A percentile compares a stretch with the other conserved stretches of the same genome.
phyloP scores from a whole-genome alignment of 208 protist genomes.

The Trypanosoma cruzi region DNA sequence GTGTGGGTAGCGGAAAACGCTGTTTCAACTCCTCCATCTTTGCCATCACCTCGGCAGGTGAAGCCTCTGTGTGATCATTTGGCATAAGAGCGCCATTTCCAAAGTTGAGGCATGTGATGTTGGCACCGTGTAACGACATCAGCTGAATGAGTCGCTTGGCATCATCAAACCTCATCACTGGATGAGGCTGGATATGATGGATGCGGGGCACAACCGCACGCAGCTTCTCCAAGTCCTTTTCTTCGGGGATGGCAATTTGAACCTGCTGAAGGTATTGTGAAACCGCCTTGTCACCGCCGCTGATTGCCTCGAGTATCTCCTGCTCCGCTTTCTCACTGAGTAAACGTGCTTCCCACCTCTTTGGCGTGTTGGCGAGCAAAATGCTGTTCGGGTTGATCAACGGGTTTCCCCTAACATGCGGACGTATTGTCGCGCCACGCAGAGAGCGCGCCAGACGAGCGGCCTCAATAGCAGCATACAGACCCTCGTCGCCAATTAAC shows the following conservation, averaged over 20 bases:
- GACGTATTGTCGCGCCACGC: conserved; percentile 63
- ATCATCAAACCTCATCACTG: conserved; percentile 63
- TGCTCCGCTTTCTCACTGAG: conserved; percentile 6
- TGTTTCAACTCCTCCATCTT: conserved; percentile 50
- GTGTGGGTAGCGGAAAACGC: conserved; percentile 66
- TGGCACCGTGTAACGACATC: conserved; percentile 32
- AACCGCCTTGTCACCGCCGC: conserved; percentile 23
- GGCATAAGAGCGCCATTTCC: conserved; percentile 38
- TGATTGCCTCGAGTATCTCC: conserved; percentile 18
- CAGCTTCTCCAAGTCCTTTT: conserved; percentile 35
- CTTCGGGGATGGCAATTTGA: conserved; percentile 57
- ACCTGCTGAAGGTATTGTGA: conserved; percentile 29
- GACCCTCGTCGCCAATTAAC: conserved; percentile 71
- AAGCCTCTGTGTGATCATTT: conserved; percentile 35
- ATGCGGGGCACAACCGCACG: conserved; percentile 42
- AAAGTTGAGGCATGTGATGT: conserved; percentile 35
- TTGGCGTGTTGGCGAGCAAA: conserved; percentile 19
- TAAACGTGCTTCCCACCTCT: conserved; percentile 16
- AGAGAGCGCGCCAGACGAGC: conserved; percentile 57
- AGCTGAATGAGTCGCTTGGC: conserved; percentile 49
- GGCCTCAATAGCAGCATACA: conserved; percentile 80
- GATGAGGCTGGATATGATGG: conserved; percentile 50
- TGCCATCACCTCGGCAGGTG: conserved; percentile 39
- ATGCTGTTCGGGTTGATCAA: conserved; percentile 32
- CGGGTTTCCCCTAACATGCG: conserved; percentile 25